These are phyloP conservation scores for Ascoidea rubescens DNA, from an alignment of 805 yeast genomes.

Conservation along the genomic window DNA sequence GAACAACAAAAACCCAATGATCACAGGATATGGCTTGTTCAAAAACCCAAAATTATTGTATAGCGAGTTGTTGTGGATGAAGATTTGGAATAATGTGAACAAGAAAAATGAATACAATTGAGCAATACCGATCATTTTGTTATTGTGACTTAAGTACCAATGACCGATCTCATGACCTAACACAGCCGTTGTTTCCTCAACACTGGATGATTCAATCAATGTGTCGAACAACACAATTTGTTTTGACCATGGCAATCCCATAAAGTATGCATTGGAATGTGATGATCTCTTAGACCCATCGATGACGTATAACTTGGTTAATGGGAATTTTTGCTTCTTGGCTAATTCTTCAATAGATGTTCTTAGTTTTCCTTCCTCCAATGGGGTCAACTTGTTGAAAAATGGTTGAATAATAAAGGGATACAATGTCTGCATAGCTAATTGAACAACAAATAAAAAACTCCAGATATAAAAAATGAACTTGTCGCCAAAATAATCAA, in stretches of 20 bases:
- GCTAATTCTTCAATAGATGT: conserved; percentile 73
- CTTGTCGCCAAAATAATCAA: conserved; percentile 64
- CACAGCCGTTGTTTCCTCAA: conserved; percentile 80
- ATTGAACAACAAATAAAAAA: conserved; percentile 57
- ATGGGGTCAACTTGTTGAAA: conserved; percentile 82
- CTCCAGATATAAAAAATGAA: conserved; percentile 73
- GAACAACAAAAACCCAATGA: conserved; percentile 74
- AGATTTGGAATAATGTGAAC: conserved; percentile 66
- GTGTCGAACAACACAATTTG: conserved; percentile 92
- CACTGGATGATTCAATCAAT: conserved; percentile 63
- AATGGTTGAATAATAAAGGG: conserved; percentile 87
- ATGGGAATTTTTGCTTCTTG: conserved; percentile 63
- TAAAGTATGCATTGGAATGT: conserved; percentile 93
- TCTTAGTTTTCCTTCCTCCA: conserved; percentile 82
- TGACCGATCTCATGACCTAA: conserved; percentile 99
- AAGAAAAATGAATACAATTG: conserved; percentile 52
- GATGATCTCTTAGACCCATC: conserved; percentile 97
- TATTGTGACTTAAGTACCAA: conserved; percentile 84
- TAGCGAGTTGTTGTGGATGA: conserved; percentile 66
- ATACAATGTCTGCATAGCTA: conserved; percentile 57
- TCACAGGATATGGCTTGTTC: conserved; percentile 43
- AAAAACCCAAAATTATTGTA: conserved; percentile 68
- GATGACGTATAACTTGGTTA: conserved; percentile 71
- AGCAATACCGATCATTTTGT: conserved; percentile 53
- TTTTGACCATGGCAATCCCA: conserved; percentile 94